Evolutionary conservation across 371 early-diverging fungal genomes (phyloP).

Genomic region (Batkoa obscura): DNA sequence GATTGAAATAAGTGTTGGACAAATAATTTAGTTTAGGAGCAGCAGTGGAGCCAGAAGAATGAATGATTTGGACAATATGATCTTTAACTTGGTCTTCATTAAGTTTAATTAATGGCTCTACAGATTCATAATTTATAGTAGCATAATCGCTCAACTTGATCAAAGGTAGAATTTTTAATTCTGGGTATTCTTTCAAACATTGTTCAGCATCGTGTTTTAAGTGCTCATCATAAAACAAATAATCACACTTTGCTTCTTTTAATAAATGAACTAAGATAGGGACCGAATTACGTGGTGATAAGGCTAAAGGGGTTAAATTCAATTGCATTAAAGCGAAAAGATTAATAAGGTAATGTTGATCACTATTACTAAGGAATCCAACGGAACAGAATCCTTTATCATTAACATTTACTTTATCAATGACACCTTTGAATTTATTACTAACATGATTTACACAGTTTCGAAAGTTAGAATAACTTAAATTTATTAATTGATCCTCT

Average conservation of each 20-base stretch:
- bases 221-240: neutral
- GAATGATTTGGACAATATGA: neutral
- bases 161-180: neutral
- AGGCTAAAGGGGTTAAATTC: neutral
- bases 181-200: neutral
- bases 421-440: too few species aligned
- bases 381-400: neutral
- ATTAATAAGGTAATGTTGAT: neutral
- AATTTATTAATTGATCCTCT: too few species aligned
- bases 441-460: too few species aligned
- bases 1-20: neutral
- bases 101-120: neutral
- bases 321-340: neutral
- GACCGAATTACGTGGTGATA: neutral
- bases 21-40: neutral
- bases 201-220: neutral
- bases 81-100: neutral
- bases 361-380: neutral
- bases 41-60: slow-evolving; percentile 1
- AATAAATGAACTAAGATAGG: neutral
- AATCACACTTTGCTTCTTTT: neutral
- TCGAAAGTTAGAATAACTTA: too few species aligned
- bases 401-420: neutral
- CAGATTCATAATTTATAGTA: neutral
- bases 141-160: neutral